phyloP scores from a whole-genome alignment of 805 yeast species.

The Candida saitoana region DNA sequence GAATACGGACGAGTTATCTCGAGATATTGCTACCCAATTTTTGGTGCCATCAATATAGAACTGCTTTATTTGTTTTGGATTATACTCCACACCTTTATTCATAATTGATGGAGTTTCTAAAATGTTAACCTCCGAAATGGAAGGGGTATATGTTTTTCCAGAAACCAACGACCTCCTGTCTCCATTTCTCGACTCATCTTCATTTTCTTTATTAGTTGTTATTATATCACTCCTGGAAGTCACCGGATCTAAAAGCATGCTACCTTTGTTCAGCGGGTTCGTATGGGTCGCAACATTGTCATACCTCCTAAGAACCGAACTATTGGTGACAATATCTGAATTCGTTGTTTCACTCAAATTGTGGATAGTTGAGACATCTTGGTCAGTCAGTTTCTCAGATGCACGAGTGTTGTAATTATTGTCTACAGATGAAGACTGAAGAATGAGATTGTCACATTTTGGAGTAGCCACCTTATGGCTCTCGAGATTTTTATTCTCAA shows the following conservation, averaged over 20 bases:
- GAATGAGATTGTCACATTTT: not conserved
- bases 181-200: not conserved
- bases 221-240: not conserved
- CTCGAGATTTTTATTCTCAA: not conserved
- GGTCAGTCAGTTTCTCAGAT: not conserved
- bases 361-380: not conserved
- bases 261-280: not conserved
- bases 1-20: slow-evolving; percentile 5
- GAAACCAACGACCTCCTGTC: not conserved
- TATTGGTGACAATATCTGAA: not conserved
- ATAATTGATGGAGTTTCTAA: not conserved
- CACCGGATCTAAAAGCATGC: not conserved
- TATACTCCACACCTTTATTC: not conserved
- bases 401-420: not conserved
- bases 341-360: not conserved
- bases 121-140: slow-evolving; percentile 1
- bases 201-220: not conserved
- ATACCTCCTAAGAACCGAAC: not conserved
- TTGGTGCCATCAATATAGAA: slow-evolving; percentile 5
- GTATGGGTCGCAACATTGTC: not conserved
- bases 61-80: not conserved
- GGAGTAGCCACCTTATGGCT: not conserved
- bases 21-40: slow-evolving; percentile 5
- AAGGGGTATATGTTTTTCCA: not conserved
- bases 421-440: not conserved